Base-by-base conservation (phyloP, 225 moss, liverwort and hornwort species). In the Pseudisothecium myosuroides region DNA sequence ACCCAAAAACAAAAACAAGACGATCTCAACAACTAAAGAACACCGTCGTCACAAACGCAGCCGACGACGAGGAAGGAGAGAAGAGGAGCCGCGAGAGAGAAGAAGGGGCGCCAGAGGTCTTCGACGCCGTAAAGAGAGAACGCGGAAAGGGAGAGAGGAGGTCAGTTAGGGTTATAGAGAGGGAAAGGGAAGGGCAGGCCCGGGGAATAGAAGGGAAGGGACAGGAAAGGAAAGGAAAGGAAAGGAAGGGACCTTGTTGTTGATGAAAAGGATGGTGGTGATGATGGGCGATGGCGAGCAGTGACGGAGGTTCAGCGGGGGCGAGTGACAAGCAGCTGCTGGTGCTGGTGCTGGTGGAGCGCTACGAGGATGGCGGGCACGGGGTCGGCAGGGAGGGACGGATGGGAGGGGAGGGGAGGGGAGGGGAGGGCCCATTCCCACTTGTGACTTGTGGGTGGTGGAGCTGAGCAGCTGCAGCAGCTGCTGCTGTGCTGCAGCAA, bases 391-490 rank as follows among this genome's bases (percentile, higher is more conserved):
- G 79, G 54, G 31, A 45, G 45, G 45, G n/a, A n/a, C n/a, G n/a
- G n/a, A n/a, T n/a, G n/a, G n/a, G n/a, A n/a, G n/a, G n/a, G n/a
- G n/a, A n/a, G n/a, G n/a, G n/a, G n/a, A n/a, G n/a, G n/a, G n/a
- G 45, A 91, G 90, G 93, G 54, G 54, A 91, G 92, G 93, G 93
- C 92, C 93, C 93, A 90, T 94, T 94, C 93, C 93, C 93, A 94
- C 93, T 92, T 90, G 85, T 60, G n/a, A n/a, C n/a, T n/a, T n/a
- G n/a, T n/a, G 83, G 31, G 85, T 60, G 83, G 31, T 73, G 88
- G 82, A 82, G 81, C 59, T 49, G 65, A 72, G 76, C 62, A 8
- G 74, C 74, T 11, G 49, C 74, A 11, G 47, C 37, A 2, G 50
- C n/a, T 1, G 50, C 77, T 32, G 86, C 64, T 62, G 79, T n/a